phyloP scores from a whole-genome alignment of 2,329 filamentous ascomycete species.

The Coniochaeta hoffmannii region DNA sequence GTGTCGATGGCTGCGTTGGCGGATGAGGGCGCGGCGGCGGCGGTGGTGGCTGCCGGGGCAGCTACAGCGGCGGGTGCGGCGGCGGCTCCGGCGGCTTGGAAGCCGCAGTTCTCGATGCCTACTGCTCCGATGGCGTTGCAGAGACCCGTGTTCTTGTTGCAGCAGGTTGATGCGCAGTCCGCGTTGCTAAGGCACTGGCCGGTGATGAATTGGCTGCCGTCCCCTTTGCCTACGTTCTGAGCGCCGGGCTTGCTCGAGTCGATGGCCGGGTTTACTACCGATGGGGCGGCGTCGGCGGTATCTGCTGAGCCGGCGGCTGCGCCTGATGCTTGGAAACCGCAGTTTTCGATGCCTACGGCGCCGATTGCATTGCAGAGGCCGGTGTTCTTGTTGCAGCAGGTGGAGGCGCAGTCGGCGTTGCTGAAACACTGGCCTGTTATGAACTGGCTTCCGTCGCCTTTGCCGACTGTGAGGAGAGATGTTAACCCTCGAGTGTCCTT shows the following conservation, averaged over 20 bases:
- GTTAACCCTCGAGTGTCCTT: constrained; percentile 10
- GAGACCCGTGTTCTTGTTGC: constrained; percentile 6
- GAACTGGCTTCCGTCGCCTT: constrained; percentile 23
- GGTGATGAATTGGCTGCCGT: constrained; percentile 24
- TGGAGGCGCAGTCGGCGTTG: constrained; percentile 22
- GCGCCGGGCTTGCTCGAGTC: not conserved
- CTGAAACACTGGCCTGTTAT: constrained; percentile 24
- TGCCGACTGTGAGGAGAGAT: constrained; percentile 16
- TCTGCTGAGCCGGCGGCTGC: not conserved
- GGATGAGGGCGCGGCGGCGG: not conserved
- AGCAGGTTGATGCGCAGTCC: constrained; percentile 24
- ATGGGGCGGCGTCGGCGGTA: not conserved
- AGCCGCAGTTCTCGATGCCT: constrained; percentile 1
- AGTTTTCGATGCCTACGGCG: not conserved
- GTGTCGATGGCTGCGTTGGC: constrained; percentile 5
- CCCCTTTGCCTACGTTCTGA: constrained; percentile 23
- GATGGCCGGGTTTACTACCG: not conserved
- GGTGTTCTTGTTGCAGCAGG: constrained; percentile 17
- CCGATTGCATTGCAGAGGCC: constrained; percentile 2
- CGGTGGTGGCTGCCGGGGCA: no score
- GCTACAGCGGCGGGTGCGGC: no score
- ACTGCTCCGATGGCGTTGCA: constrained; percentile 2
- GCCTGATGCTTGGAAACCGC: not conserved
- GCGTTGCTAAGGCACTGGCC: constrained; percentile 22
- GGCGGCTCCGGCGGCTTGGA: not conserved